Base-by-base conservation (phyloP, 257 asterid genomes). In the Rhazya stricta region DNA sequence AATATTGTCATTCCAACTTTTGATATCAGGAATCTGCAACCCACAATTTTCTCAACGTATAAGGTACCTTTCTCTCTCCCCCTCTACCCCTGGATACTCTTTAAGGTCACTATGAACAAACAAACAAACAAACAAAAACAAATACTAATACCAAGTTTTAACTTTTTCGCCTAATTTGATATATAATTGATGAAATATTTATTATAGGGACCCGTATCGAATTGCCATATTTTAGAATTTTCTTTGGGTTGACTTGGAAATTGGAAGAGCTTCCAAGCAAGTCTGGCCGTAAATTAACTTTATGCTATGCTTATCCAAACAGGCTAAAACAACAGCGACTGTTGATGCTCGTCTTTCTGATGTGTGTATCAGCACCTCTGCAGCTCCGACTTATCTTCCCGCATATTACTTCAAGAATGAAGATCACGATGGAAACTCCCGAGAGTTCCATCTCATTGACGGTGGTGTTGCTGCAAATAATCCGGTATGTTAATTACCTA, bases 401-500 rank as follows among this genome's bases (percentile, higher is more conserved):
- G 83, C 89, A 21, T 76, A 89, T 74, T 16, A 51, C 72, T 89
- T 89, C 77, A 83, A 45, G 46, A 83, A 68, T 54, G 50, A 71
- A 32, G 84, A 58, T 67, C 34, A 16, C 0, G 32, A 79, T 30
- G 89, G 83, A 36, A 58, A 83, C 0, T 2, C 50, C 0, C 66
- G 71, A 39, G 84, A 81, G 4, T 88, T 79, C 82, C 51, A 89
- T 71, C 88, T 89, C 2, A 46, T 87, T 12, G 94, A 89, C 61
- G 91, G 94, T 23, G 86, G 85, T 13, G 87, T 85, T 32, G 87
- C 84, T 6, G 89, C 94, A n/a, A 85, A 89, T 75, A 89, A 89
- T 85, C 94, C 94, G 46, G 91, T 88, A 82, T 6, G 16, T 3
- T 61, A 8, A 34, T n/a, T n/a, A n/a, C n/a, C n/a, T n/a, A n/a